Evolutionary conservation across 1,139 yeast species (phyloP).

Genomic region (Debaryomyces coudertii): DNA sequence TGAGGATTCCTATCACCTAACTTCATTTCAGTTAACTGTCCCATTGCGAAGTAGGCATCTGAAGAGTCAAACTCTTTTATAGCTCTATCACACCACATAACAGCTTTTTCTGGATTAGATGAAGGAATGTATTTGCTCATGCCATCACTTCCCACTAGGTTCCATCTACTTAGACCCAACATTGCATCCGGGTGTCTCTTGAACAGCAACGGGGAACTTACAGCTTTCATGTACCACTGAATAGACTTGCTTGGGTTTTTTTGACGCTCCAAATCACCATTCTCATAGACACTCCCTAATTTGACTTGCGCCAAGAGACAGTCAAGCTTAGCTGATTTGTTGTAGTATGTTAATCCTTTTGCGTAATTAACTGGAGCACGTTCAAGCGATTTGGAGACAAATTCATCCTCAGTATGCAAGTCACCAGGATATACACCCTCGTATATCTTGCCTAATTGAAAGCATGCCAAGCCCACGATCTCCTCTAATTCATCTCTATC

Average conservation of each 20-base stretch:
- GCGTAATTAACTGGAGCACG: slow-evolving; percentile 53
- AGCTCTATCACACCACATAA: slow-evolving; percentile 87
- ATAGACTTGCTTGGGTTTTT: slow-evolving; percentile 74
- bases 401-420: slow-evolving; percentile 39
- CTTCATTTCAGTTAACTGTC: slow-evolving; percentile 80
- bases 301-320: slow-evolving; percentile 85
- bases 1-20: slow-evolving; percentile 55
- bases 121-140: slow-evolving; percentile 52
- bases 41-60: slow-evolving; percentile 85
- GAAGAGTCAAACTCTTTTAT: slow-evolving; percentile 72
- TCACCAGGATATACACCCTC: slow-evolving; percentile 66
- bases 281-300: slow-evolving; percentile 84
- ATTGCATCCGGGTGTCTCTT: slow-evolving; percentile 85
- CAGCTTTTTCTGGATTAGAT: slow-evolving; percentile 77
- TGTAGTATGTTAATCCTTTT: slow-evolving; percentile 69
- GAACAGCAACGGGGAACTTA: slow-evolving; percentile 51
- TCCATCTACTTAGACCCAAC: slow-evolving; percentile 92
- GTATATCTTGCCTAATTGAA: slow-evolving; percentile 67
- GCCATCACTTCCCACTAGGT: slow-evolving; percentile 77
- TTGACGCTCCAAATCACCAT: slow-evolving; percentile 72
- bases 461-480: slow-evolving; percentile 46
- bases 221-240: slow-evolving; percentile 89
- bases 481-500: slow-evolving; percentile 48
- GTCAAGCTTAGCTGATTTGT: slow-evolving; percentile 74
- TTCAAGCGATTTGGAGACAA: slow-evolving; percentile 38